A percentile compares a stretch with the other conserved stretches of the same genome.
phyloP scores from a whole-genome alignment of 1,139 yeast species.

The Yamadazyma dushanensis region DNA sequence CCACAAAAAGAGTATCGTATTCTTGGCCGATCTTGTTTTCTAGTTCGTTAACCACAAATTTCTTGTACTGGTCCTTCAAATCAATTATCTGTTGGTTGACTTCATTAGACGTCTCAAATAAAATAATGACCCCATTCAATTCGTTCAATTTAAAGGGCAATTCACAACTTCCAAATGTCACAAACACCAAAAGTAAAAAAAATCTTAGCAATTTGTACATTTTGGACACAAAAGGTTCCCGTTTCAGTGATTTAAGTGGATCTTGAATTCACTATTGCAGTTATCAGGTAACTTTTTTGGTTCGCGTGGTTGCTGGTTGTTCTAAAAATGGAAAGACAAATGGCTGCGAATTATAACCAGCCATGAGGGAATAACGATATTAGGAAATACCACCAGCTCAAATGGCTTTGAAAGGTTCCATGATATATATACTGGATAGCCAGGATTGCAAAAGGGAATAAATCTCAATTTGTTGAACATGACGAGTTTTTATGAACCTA shows the following conservation, averaged over 20 bases:
- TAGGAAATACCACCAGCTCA: constrained; percentile 2
- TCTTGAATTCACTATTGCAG: not conserved
- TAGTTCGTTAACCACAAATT: constrained; percentile 8
- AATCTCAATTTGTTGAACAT: no score
- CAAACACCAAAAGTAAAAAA: not conserved
- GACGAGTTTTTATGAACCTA: constrained; percentile 45
- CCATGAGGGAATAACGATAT: not conserved
- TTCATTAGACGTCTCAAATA: constrained; percentile 9
- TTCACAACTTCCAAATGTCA: not conserved
- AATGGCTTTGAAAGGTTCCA: no score
- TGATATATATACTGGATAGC: not conserved
- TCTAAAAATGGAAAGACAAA: not conserved
- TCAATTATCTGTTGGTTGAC: constrained; percentile 7
- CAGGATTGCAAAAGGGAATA: no score
- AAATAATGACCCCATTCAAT: constrained; percentile 8
- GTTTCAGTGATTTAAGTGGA: not conserved
- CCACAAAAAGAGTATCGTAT: constrained; percentile 11
- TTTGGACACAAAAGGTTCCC: no score
- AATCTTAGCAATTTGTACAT: no score
- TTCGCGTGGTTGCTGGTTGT: constrained; percentile 2
- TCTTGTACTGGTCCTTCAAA: constrained; percentile 10
- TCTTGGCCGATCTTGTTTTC: constrained; percentile 11
- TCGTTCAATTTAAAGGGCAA: constrained; percentile 2
- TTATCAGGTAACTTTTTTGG: not conserved
- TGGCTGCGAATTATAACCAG: constrained; percentile 2